These are phyloP conservation scores for Lonicera japonica DNA, from an alignment of 129 eudicot genomes.

Conservation along the genomic window DNA sequence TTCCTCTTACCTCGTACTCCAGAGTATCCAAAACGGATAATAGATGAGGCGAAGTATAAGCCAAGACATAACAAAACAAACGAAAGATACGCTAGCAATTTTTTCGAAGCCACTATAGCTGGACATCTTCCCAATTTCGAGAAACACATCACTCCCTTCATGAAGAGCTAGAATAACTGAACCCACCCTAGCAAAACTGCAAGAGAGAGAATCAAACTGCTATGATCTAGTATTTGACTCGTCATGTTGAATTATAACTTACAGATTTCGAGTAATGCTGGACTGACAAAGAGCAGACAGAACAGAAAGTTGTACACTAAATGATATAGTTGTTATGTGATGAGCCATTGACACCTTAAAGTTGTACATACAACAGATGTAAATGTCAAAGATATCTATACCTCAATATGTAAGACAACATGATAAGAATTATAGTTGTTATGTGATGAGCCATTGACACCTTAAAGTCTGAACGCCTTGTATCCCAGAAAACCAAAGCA, in stretches of 20 bases:
- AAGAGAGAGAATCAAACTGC: no score
- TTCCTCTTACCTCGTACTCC: slow-evolving; percentile 51
- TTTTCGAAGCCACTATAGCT: slow-evolving; percentile 45
- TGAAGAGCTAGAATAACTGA: slow-evolving; percentile 49
- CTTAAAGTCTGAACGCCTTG: slow-evolving; percentile 51
- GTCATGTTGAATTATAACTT: no score
- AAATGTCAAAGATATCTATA: no score
- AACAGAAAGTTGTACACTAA: no score
- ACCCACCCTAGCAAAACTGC: slow-evolving; percentile 47
- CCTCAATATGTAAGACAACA: slow-evolving; percentile 42
- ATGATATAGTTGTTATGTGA: slow-evolving; percentile 45
- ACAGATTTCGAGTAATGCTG: no score
- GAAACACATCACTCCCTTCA: slow-evolving; percentile 56
- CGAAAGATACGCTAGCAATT: slow-evolving; percentile 42
- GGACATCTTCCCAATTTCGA: slow-evolving; percentile 59
- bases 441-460: slow-evolving; percentile 56
- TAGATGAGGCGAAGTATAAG: slow-evolving; percentile 43
- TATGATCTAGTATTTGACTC: no score
- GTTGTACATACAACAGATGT: no score
- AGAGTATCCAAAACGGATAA: slow-evolving; percentile 50
- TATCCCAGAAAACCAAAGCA: slow-evolving; percentile 60
- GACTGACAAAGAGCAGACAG: no score
- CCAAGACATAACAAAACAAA: slow-evolving; percentile 50
- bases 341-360: slow-evolving; percentile 53
- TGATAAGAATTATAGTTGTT: slow-evolving; percentile 38